These are phyloP conservation scores for Backusella psychrophila DNA, from an alignment of 192 early-diverging fungal genomes.

Conservation along the genomic window DNA sequence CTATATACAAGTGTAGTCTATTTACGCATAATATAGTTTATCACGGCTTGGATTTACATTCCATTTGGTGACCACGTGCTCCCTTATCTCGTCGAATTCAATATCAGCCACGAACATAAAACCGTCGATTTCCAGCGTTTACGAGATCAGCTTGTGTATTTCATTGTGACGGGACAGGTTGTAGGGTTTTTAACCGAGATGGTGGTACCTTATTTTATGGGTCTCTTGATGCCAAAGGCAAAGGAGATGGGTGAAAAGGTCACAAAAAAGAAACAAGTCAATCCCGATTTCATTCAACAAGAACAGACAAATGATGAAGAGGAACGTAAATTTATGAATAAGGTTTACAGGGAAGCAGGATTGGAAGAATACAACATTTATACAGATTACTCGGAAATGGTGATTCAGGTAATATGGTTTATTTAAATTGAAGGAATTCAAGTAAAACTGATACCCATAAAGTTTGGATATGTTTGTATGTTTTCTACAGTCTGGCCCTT, in stretches of 20 bases:
- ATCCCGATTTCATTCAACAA: background rate
- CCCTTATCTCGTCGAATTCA: constrained; percentile 40
- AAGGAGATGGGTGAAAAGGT: constrained; percentile 12
- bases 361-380: constrained; percentile 81
- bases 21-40: constrained; percentile 39
- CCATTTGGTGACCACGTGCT: constrained; percentile 74
- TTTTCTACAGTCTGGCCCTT: constrained; percentile 88
- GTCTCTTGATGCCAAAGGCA: constrained; percentile 39
- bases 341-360: constrained; percentile 54
- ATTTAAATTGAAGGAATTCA: background rate
- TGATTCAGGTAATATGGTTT: constrained; percentile 64
- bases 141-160: constrained; percentile 64
- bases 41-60: constrained; percentile 88
- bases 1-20: background rate
- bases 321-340: constrained; percentile 47
- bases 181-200: constrained; percentile 75
- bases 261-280: background rate
- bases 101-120: constrained; percentile 35
- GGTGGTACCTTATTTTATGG: constrained; percentile 64
- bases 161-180: constrained; percentile 83
- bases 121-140: constrained; percentile 56
- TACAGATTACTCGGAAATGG: constrained; percentile 91
- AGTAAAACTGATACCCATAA: background rate
- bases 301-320: constrained; percentile 27
- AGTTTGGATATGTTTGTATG: constrained; percentile 85